phyloP scores from a whole-genome alignment of 139 green algal genomes.

The Diplosphaera chodatii region DNA sequence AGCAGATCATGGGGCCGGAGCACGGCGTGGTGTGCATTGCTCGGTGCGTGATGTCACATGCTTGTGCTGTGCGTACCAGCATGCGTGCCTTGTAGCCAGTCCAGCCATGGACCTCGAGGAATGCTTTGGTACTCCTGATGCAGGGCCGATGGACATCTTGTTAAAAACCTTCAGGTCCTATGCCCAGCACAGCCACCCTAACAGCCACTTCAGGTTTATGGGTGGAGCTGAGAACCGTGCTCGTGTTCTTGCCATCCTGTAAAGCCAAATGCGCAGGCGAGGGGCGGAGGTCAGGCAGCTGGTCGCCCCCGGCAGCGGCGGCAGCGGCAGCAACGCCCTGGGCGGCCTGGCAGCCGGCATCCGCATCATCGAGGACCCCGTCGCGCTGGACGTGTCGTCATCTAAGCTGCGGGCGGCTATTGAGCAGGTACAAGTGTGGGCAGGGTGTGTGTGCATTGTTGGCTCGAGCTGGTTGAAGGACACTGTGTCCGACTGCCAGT shows the following conservation, averaged over 20 bases:
- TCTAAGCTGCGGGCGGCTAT: neutral
- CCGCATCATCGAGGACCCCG: neutral
- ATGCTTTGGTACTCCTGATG: too few relatives aligned
- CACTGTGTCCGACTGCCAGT: too few relatives aligned
- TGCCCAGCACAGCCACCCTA: too few relatives aligned
- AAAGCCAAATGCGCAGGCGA: neutral
- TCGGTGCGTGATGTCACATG: constrained; percentile 6
- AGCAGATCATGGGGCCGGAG: constrained; percentile 32
- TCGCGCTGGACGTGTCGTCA: neutral
- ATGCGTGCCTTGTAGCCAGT: too few relatives aligned
- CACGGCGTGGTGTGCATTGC: constrained; percentile 50
- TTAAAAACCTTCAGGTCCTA: too few relatives aligned
- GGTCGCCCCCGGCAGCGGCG: neutral
- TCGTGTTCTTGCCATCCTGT: too few relatives aligned
- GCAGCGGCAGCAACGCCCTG: neutral
- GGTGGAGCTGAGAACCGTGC: too few relatives aligned
- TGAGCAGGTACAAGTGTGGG: neutral
- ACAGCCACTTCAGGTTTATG: too few relatives aligned
- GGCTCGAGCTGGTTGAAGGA: too few relatives aligned
- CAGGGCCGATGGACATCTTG: too few relatives aligned
- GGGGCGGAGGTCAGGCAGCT: neutral
- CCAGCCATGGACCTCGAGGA: too few relatives aligned
- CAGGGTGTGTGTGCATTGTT: too few relatives aligned
- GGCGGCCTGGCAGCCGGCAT: neutral
- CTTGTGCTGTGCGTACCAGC: neutral